phyloP scores from a whole-genome alignment of 2,329 filamentous ascomycete species.

The Alternaria brassicicola region DNA sequence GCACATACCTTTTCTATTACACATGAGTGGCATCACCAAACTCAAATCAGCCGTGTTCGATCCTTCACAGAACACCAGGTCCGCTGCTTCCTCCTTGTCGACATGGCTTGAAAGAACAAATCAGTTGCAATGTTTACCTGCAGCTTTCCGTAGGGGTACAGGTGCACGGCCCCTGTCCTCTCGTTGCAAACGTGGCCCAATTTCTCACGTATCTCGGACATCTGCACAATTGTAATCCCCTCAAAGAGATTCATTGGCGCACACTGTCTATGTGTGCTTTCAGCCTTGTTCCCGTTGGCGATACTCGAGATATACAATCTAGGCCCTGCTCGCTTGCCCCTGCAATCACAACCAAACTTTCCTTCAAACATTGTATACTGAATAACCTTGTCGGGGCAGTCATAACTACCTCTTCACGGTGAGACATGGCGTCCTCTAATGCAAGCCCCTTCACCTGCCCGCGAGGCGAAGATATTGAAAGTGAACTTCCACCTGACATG shows the following conservation, averaged over 20 bases:
- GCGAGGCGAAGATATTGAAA: conserved; percentile 3
- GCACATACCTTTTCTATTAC: conserved; percentile 7
- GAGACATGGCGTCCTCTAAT: conserved; percentile 17
- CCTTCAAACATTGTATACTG: not conserved
- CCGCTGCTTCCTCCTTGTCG: conserved; percentile 19
- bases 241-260: conserved; percentile 21
- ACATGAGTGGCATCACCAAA: conserved; percentile 15
- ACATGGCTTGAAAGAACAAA: conserved; percentile 31
- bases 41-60: conserved; percentile 16
- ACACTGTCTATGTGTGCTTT: conserved; percentile 24
- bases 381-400: not conserved
- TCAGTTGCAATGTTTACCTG: conserved; percentile 38
- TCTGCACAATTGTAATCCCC: conserved; percentile 19
- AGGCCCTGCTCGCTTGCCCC: conserved; percentile 3
- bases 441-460: conserved; percentile 22
- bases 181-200: conserved; percentile 44
- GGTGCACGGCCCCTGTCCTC: conserved; percentile 37
- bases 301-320: conserved; percentile 34
- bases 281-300: conserved; percentile 15
- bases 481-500: conserved; percentile 17
- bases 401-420: not conserved
- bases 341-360: not conserved
- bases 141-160: conserved; percentile 38
- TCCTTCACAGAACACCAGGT: conserved; percentile 6
- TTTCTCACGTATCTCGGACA: conserved; percentile 24